phyloP scores from a whole-genome alignment of 106 monocot species.

The Gastrodia elata region DNA sequence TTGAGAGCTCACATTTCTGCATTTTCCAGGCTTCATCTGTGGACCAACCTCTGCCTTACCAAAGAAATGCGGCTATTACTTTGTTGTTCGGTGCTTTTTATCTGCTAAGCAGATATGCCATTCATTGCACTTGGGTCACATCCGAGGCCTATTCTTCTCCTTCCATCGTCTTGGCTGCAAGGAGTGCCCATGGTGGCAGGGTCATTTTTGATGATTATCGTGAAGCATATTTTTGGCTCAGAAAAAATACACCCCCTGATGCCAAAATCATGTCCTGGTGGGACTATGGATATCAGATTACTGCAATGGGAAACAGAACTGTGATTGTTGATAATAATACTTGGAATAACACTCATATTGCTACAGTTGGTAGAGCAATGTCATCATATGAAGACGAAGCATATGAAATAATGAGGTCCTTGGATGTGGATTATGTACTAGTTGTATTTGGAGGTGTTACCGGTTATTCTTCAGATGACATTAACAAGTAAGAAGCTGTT shows the following conservation, averaged over 20 bases:
- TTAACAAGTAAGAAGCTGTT: constrained; percentile 49
- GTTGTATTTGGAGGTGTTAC: constrained; percentile 80
- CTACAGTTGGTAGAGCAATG: constrained; percentile 78
- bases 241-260: constrained; percentile 70
- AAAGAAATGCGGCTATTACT: constrained; percentile 47
- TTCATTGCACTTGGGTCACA: constrained; percentile 85
- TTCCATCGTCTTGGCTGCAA: constrained; percentile 68
- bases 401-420: constrained; percentile 65
- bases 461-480: constrained; percentile 83
- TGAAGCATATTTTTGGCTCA: constrained; percentile 81
- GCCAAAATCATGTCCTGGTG: constrained; percentile 87
- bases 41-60: constrained; percentile 63
- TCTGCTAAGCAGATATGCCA: constrained; percentile 60
- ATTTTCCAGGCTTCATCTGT: constrained; percentile 34
- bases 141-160: constrained; percentile 87
- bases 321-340: constrained; percentile 85
- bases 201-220: constrained; percentile 85
- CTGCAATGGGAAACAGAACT: constrained; percentile 85
- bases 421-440: constrained; percentile 78
- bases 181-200: constrained; percentile 49
- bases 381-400: constrained; percentile 73
- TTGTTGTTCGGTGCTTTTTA: constrained; percentile 60
- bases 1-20: neutral
- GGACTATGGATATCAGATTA: constrained; percentile 82
- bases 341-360: constrained; percentile 84